phyloP scores from a whole-genome alignment of 208 protist genomes.

The Porcisia deanei region DNA sequence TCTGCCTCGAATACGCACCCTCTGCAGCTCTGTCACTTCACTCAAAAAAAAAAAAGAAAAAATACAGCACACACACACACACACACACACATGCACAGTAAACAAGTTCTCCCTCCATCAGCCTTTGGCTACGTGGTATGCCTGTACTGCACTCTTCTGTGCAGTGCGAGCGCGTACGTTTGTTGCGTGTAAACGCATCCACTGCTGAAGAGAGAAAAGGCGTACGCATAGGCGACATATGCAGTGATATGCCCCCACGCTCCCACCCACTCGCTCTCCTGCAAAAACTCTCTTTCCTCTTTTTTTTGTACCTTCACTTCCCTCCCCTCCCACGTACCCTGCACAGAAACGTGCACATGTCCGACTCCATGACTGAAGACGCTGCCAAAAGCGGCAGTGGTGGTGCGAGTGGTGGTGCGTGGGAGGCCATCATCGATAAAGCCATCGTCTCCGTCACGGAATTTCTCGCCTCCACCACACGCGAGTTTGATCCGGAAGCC shows the following conservation, averaged over 20 bases:
- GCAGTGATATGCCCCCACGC: not conserved
- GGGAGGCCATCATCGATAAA: constrained; percentile 70
- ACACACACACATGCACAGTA: no score
- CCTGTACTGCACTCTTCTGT: not conserved
- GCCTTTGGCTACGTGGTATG: not conserved
- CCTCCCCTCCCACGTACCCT: not conserved
- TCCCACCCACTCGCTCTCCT: not conserved
- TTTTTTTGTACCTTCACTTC: not conserved
- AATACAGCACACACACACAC: no score
- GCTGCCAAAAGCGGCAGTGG: not conserved
- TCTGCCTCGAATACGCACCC: no score
- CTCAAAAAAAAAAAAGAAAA: not conserved
- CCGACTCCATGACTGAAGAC: not conserved
- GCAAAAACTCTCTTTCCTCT: not conserved
- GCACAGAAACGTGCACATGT: not conserved
- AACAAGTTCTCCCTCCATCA: no score
- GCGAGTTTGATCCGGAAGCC: constrained; percentile 40
- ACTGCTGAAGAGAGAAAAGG: no score
- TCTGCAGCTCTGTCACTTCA: no score
- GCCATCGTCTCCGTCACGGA: constrained; percentile 51
- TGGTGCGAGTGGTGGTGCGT: constrained; percentile 37
- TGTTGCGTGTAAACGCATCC: not conserved
- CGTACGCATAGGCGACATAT: not conserved
- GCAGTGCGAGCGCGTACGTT: not conserved
- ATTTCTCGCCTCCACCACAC: constrained; percentile 49